These are phyloP conservation scores for Capsicum chinense DNA, from an alignment of 257 asterid species.

Conservation along the genomic window DNA sequence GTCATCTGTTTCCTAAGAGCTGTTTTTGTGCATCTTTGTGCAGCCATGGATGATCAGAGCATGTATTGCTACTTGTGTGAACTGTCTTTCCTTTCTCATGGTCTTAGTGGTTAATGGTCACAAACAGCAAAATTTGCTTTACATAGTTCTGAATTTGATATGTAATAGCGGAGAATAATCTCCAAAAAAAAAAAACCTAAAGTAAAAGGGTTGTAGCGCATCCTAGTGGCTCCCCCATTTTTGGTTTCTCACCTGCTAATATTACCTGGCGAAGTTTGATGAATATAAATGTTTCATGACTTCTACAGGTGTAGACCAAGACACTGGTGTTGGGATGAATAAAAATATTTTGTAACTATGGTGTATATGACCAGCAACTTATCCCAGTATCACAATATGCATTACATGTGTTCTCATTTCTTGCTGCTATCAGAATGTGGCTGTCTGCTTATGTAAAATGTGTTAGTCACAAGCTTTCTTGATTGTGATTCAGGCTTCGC, in stretches of 20 bases:
- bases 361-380: neutral
- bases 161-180: conserved; percentile 33
- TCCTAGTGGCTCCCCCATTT: conserved; percentile 64
- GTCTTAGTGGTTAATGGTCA: conserved; percentile 43
- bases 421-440: neutral
- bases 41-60: conserved; percentile 56
- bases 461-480: neutral
- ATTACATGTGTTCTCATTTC: neutral
- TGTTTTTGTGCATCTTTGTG: conserved; percentile 46
- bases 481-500: conserved; percentile 15
- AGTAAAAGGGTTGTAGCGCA: conserved; percentile 68
- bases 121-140: conserved; percentile 44
- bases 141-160: conserved; percentile 29
- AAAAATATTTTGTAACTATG: neutral
- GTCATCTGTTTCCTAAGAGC: conserved; percentile 55
- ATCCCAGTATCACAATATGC: neutral
- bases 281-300: conserved; percentile 33
- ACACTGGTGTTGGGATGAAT: neutral
- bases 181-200: conserved; percentile 30
- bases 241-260: conserved; percentile 23
- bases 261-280: neutral
- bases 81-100: conserved; percentile 54
- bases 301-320: neutral
- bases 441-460: neutral
- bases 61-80: conserved; percentile 38